These are phyloP conservation scores for Tricholoma hemisulphureum DNA, from an alignment of 768 basidiomycete genomes.

Conservation along the genomic window DNA sequence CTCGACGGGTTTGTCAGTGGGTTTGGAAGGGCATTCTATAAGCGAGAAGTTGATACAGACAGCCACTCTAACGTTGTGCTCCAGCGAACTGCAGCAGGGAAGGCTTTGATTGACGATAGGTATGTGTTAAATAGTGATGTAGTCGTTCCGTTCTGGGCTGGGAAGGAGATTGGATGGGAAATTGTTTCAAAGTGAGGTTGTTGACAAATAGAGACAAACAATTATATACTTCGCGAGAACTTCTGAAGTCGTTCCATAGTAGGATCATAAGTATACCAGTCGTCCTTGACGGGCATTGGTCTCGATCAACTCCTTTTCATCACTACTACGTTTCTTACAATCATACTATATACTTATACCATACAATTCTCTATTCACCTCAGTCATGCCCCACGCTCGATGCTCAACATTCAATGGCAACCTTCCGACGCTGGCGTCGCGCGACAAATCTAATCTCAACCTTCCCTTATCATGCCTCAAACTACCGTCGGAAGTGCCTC, in stretches of 20 bases:
- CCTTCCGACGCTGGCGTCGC: constrained; percentile 30
- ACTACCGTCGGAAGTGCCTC: constrained; percentile 11
- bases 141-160: constrained; percentile 87
- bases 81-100: constrained; percentile 36
- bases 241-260: background rate
- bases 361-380: constrained; percentile 1
- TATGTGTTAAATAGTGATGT: constrained; percentile 48
- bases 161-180: constrained; percentile 76
- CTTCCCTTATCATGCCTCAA: constrained; percentile 24
- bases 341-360: background rate
- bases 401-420: constrained; percentile 13
- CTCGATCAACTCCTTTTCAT: background rate
- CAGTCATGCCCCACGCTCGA: constrained; percentile 12
- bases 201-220: constrained; percentile 1
- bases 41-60: constrained; percentile 28
- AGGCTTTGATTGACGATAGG: constrained; percentile 42
- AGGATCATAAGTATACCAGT: too few relatives aligned
- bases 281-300: constrained; percentile 15
- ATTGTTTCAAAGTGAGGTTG: constrained; percentile 27
- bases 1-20: constrained; percentile 77
- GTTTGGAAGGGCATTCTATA: constrained; percentile 82
- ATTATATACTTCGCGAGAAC: background rate
- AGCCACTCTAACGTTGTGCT: constrained; percentile 42
- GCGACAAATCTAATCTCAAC: constrained; percentile 20
- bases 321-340: background rate